Base-by-base conservation (phyloP, 441 rosid species). In the Corymbia calophylla region DNA sequence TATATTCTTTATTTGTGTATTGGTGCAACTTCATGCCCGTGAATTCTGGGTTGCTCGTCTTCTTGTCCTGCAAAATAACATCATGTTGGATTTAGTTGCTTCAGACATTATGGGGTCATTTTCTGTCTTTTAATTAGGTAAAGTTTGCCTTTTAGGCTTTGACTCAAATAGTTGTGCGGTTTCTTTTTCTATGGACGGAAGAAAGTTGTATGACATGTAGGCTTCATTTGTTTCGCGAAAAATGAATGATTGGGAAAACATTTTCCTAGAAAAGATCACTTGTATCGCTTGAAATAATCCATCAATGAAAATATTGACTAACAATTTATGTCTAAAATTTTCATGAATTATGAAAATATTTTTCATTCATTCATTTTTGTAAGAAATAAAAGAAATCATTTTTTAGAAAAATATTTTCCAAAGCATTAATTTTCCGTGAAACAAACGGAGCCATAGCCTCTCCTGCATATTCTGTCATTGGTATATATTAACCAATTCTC, bases 401-500 rank as follows among this genome's bases (percentile, higher is more conserved):
- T 23, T 23, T 9, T 10, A 58, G 14, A 21, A 58, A 58, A 58
- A 58, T 58, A 10, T 25, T 58, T 25, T 56, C 12, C 0, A 12
- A 56, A 56, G 62, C 62, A 56, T 56, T 56, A 56, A 56, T 56
- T 56, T 58, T 25, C 64, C n/a, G 3, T 58, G 64, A 58, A 11
- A 58, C 64, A 58, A 58, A 58, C 11, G 64, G 64, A 58, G 64
- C 29, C 3, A 0, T 58, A 17, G n/a, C 14, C 47, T 55, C n/a
- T 70, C n/a, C n/a, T 53, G 39, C 48, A 32, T 60, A 60, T 48
- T 62, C 77, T 84, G 85, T 84, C 56, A 81, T 88, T 91, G 49
- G 60, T 91, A 87, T 92, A 87, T 89, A 70, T n/a, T 54, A 88
- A 53, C 86, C 93, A 51, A 81, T 88, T 81, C 94, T 91, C 87